These are phyloP conservation scores for Rhodomyrtus psidioides DNA, from an alignment of 441 rosid genomes.

Conservation along the genomic window DNA sequence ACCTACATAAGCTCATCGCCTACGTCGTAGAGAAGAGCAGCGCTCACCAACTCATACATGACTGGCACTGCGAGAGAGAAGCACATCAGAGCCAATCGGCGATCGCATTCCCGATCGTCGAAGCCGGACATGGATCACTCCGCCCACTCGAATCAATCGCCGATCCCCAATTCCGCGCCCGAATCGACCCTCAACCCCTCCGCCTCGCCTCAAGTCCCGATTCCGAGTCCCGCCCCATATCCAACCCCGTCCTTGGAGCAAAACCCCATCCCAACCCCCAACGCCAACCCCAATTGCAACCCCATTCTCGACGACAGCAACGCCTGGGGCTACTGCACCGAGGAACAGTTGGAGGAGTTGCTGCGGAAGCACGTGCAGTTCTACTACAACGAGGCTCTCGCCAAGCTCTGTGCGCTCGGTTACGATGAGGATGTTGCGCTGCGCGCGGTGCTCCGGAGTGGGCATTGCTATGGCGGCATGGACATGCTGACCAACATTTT, in stretches of 20 bases:
- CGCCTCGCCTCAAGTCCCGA: slow-evolving; percentile 32
- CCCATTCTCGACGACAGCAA: slow-evolving; percentile 44
- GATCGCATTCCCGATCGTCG: slow-evolving; percentile 36
- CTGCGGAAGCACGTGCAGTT: slow-evolving; percentile 56
- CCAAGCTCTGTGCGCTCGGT: slow-evolving; percentile 61
- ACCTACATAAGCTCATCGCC: background rate
- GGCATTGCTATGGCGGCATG: slow-evolving; percentile 81
- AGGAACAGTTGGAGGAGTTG: slow-evolving; percentile 72
- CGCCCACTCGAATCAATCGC: slow-evolving; percentile 23
- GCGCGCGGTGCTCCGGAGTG: slow-evolving; percentile 60
- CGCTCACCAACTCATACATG: slow-evolving; percentile 11
- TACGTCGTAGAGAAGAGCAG: background rate
- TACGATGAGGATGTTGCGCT: slow-evolving; percentile 67
- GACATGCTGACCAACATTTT: slow-evolving; percentile 76
- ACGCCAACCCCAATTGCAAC: slow-evolving; percentile 1
- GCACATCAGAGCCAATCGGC: slow-evolving; percentile 52
- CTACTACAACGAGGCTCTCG: slow-evolving; percentile 58
- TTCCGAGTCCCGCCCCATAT: slow-evolving; percentile 18
- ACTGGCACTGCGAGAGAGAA: slow-evolving; percentile 71
- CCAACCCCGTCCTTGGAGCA: background rate
- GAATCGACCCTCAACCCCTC: slow-evolving; percentile 48
- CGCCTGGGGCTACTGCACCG: slow-evolving; percentile 69
- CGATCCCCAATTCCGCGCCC: slow-evolving; percentile 10
- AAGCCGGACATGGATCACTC: slow-evolving; percentile 13
- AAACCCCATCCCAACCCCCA: slow-evolving; percentile 2